Conservation (phyloP, 768 basidiomycete genomes). For the Tephrocybe sp. region DNA sequence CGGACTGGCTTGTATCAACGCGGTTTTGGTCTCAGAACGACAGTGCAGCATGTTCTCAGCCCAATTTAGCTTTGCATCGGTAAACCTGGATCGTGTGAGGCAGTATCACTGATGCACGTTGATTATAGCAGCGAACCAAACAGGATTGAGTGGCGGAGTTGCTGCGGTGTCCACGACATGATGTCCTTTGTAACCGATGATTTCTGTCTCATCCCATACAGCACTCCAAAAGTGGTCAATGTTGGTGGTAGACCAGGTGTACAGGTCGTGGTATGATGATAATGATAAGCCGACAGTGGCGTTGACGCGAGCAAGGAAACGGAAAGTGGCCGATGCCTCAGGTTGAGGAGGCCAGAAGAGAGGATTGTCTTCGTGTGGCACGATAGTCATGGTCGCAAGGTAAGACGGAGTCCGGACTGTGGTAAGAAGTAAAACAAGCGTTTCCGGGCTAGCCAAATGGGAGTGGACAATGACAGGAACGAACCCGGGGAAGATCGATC, state of each 20-base stretch:
- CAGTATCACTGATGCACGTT: slow-evolving; percentile 3
- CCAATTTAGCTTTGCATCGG: slow-evolving; percentile 68
- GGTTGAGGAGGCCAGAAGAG: slow-evolving; percentile 45
- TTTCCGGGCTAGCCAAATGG: no score
- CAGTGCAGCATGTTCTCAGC: slow-evolving; percentile 77
- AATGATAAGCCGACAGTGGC: slow-evolving; percentile 42
- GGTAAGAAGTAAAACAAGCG: no score
- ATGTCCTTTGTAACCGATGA: slow-evolving; percentile 62
- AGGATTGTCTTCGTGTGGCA: slow-evolving; percentile 23
- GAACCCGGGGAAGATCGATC: slow-evolving; percentile 1
- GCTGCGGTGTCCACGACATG: slow-evolving; percentile 58
- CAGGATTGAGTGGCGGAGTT: slow-evolving; percentile 59
- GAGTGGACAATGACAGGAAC: slow-evolving; percentile 1
- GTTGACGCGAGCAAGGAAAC: slow-evolving; percentile 54
- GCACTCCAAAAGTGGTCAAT: slow-evolving; percentile 68
- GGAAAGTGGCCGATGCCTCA: slow-evolving; percentile 44
- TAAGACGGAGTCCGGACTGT: slow-evolving; percentile 3
- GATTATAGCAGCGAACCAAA: slow-evolving; percentile 49
- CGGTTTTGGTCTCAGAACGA: slow-evolving; percentile 56
- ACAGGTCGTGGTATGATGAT: slow-evolving; percentile 61
- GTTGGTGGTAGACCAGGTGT: slow-evolving; percentile 61
- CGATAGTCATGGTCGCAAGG: slow-evolving; percentile 10
- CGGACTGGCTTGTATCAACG: slow-evolving; percentile 71
- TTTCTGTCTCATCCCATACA: slow-evolving; percentile 69
- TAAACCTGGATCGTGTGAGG: slow-evolving; percentile 39